Base-by-base conservation (phyloP, 164 flowering plant species). In the Magnolia sinica region DNA sequence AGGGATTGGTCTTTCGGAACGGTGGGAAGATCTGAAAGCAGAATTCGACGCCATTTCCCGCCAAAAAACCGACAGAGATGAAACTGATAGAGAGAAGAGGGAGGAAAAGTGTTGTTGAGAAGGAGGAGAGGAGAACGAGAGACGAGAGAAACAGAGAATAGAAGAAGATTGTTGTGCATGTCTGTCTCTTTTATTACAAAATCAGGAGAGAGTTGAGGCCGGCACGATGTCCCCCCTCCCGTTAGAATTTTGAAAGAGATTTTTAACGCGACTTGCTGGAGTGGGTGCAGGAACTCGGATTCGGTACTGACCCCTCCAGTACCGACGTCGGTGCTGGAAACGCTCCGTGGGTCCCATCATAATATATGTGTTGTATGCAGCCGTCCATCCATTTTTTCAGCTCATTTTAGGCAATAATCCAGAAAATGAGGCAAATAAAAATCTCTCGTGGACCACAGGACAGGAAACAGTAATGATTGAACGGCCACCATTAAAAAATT, bases 41-140 rank as follows among this genome's bases (percentile, higher is more conserved):
- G 58, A 14, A 73, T 24, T 24, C 51, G 79, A 76, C 72, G 82
- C 77, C 82, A 80, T 80, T 70, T 31, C 75, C 64, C 51, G 13
- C 2, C 11, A 16, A 63, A 27, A 69, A 10, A 31, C 11, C 18
- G 20, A 27, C 18, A 59, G 51, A 70, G 24, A 10, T 55, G 61
- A 50, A n/a, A 19, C 7, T 10, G 64, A 22, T 3, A 24, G 64
- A 22, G 64, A 16, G 71, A 22, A 24, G 70, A 19, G 16, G 64
- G 31, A 20, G 29, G 64, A 20, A 76, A 22, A 24, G 70, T 19
- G 14, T 20, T 13, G 31, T 20, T 20, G 29, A 13, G 27, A 11
- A 23, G 29, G 13, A 65, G 31, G 68, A 65, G 68, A 13, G 29
- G 24, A 20, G 69, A 2, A 55, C 18, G 3, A 11, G 16, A 55